Base-by-base conservation (phyloP, 495 filamentous ascomycete genomes). In the Talaromyces stipitatus region DNA sequence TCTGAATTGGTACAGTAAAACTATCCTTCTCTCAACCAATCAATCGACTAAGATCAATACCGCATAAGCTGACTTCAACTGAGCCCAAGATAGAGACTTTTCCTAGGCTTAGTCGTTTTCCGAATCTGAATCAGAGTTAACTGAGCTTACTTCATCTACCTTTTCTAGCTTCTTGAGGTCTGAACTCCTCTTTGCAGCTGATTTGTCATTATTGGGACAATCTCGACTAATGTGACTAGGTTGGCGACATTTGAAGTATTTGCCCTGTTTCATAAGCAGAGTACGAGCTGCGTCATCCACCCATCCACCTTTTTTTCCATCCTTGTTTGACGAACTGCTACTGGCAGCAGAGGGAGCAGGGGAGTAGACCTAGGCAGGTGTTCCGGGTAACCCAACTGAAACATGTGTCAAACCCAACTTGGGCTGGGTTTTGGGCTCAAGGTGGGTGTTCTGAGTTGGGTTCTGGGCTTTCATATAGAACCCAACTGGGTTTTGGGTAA, bases 1-100 rank as follows among this genome's bases (percentile, higher is more conserved):
- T 11, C 36, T 48, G 18, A 46, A 29, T 54, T 55, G 41, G 4
- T 32, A 59, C n/a, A 59, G 50, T 54, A 54, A 59, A 59, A 43
- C 56, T 58, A 22, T 59, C 57, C 7, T 48, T 46, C 10, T 54
- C 50, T n/a, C 10, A 3, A 6, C 57, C 50, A 20, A 55, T n/a
- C 22, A 59, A 20, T 32, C 33, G 14, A 5, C 26, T 14, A 9
- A 59, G 28, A 20, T 59, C 50, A 1, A 59, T 10, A 18, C 16
- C 36, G 10, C 10, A 23, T 6, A 59, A 4, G 20, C 30, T 24
- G 26, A 55, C 24, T 43, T 29, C 48, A 1, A 18, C 8, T 1
- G 2, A 24, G 50, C 23, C 50, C 51, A 58, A 27, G 45, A 50
- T 20, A 28, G 56, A 58, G 56, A 36, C 56, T 58, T 58, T 27